Evolutionary conservation across 2,329 filamentous ascomycete genomes (phyloP).

Genomic region (Cladobotryum protrusum): DNA sequence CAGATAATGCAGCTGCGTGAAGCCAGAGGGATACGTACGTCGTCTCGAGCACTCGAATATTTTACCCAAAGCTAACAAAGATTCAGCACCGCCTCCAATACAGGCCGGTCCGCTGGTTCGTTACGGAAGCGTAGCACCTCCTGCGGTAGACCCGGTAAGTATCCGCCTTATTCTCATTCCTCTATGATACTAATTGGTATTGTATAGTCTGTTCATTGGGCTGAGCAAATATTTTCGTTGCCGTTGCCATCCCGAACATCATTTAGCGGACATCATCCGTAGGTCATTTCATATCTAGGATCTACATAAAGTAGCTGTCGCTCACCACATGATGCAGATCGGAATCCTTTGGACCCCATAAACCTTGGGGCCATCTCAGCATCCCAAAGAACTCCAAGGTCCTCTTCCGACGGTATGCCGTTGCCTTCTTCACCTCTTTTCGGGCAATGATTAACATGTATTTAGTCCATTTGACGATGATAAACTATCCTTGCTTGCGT

Average conservation of each 20-base stretch:
- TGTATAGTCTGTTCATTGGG: constrained; percentile 51
- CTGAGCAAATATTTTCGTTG: constrained; percentile 53
- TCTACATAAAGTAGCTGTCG: neutral
- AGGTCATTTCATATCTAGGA: constrained; percentile 9
- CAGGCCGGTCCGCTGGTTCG: constrained; percentile 29
- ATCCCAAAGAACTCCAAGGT: constrained; percentile 44
- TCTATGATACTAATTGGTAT: constrained; percentile 9
- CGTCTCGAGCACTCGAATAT: too few species aligned
- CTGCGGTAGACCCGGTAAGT: constrained; percentile 19
- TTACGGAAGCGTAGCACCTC: constrained; percentile 23
- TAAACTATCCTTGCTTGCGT: constrained; percentile 47
- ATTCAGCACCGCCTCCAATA: constrained; percentile 25
- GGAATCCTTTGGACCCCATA: constrained; percentile 40
- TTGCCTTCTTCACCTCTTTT: neutral
- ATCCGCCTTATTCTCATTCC: neutral
- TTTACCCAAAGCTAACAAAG: neutral
- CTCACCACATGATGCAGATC: constrained; percentile 30
- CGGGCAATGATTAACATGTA: constrained; percentile 10
- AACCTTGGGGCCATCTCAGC: constrained; percentile 35
- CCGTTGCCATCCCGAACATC: constrained; percentile 46
- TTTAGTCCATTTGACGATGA: constrained; percentile 50
- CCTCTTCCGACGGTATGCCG: constrained; percentile 47
- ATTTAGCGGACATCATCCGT: constrained; percentile 36
- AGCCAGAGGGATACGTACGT: constrained; percentile 47
- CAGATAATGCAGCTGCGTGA: constrained; percentile 48